These are phyloP conservation scores for Boletus vinaceobasis DNA, from an alignment of 768 basidiomycete genomes.

Conservation along the genomic window DNA sequence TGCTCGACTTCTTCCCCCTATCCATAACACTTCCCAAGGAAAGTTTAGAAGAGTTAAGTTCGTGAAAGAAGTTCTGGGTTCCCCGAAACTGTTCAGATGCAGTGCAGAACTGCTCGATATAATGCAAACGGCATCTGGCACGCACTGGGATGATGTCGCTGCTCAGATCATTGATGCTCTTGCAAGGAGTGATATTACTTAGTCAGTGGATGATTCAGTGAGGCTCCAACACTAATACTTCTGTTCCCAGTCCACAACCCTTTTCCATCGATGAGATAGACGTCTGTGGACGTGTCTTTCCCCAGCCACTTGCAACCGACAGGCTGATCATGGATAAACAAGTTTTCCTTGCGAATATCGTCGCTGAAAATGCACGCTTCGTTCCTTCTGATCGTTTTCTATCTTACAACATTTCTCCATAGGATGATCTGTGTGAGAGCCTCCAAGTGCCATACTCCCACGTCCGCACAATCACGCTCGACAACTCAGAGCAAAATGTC, in stretches of 20 bases:
- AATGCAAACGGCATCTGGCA: constrained; percentile 40
- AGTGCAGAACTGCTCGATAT: constrained; percentile 37
- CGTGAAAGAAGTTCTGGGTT: constrained; percentile 50
- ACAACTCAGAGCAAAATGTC: constrained; percentile 20
- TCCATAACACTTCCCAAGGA: constrained; percentile 34
- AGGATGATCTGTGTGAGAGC: constrained; percentile 53
- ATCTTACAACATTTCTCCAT: constrained; percentile 5
- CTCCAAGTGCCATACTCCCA: constrained; percentile 43
- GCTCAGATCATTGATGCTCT: constrained; percentile 46
- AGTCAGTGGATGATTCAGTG: constrained; percentile 36
- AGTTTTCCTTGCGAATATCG: constrained; percentile 50
- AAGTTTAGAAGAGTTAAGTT: constrained; percentile 41
- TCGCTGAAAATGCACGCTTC: constrained; percentile 19
- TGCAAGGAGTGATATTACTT: constrained; percentile 43
- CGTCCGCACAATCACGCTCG: constrained; percentile 25
- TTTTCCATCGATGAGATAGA: constrained; percentile 44
- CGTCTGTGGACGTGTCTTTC: constrained; percentile 34
- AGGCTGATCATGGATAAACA: constrained; percentile 51
- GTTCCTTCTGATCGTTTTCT: not conserved
- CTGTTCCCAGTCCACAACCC: constrained; percentile 52
- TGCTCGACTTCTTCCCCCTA: constrained; percentile 51
- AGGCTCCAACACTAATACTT: constrained; percentile 1
- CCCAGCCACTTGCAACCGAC: constrained; percentile 38
- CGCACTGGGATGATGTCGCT: constrained; percentile 54
- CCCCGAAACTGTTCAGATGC: constrained; percentile 35